Conservation (phyloP, 306 rosid genomes). For the Pyrus pyrifolia region DNA sequence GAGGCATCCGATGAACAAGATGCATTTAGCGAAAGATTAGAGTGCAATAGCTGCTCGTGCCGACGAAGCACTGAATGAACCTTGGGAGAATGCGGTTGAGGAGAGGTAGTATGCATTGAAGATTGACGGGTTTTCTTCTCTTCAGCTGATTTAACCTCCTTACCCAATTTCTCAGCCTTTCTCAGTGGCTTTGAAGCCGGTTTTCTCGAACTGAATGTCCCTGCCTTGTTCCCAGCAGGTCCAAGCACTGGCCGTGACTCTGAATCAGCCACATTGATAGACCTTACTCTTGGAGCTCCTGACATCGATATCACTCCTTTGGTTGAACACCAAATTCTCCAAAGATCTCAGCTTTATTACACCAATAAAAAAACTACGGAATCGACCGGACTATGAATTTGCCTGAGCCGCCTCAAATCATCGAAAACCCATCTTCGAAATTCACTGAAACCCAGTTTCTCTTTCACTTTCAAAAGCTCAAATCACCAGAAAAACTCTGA, state of each 20-base stretch:
- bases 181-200: conserved; percentile 48
- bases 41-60: conserved; percentile 65
- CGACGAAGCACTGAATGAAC: conserved; percentile 57
- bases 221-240: conserved; percentile 69
- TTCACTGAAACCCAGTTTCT: conserved; percentile 20
- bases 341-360: background rate
- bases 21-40: conserved; percentile 63
- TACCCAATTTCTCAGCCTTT: conserved; percentile 43
- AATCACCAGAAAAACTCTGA: conserved; percentile 1
- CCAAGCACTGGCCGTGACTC: conserved; percentile 66
- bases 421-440: conserved; percentile 17
- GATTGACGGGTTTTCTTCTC: conserved; percentile 50
- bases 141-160: conserved; percentile 36
- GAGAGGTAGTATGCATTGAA: conserved; percentile 30
- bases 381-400: conserved; percentile 11
- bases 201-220: conserved; percentile 44
- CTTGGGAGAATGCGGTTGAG: conserved; percentile 38
- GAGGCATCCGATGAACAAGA: conserved; percentile 88
- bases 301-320: conserved; percentile 37
- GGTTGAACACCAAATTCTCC: background rate
- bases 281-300: conserved; percentile 76
- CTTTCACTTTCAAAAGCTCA: conserved; percentile 19
- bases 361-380: conserved; percentile 1
- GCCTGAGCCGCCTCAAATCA: conserved; percentile 11
- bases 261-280: conserved; percentile 72